These are phyloP conservation scores for Lecanosticta acicola DNA, from an alignment of 2,329 filamentous ascomycete species.

Conservation along the genomic window DNA sequence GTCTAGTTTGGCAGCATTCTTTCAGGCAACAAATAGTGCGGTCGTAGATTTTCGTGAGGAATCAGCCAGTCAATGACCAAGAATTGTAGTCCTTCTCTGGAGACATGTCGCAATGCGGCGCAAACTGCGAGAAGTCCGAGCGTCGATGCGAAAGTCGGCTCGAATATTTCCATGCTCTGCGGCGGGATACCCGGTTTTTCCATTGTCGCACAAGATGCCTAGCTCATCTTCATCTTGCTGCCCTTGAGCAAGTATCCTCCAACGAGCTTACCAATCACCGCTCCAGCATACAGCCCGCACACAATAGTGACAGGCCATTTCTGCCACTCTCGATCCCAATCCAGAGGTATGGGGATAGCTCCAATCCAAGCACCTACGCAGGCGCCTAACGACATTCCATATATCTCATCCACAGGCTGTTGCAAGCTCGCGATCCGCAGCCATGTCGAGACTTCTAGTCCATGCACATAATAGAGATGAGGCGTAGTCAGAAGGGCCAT, in stretches of 20 bases:
- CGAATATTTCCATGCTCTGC: too few relatives aligned
- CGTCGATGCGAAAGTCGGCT: too few relatives aligned
- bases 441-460: conserved; percentile 68
- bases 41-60: too few relatives aligned
- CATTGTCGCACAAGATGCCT: not conserved
- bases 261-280: conserved; percentile 61
- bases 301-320: conserved; percentile 93
- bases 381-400: conserved; percentile 73
- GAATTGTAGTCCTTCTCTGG: too few relatives aligned
- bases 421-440: conserved; percentile 61
- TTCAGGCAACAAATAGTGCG: too few relatives aligned
- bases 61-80: too few relatives aligned
- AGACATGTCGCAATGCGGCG: too few relatives aligned
- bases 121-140: too few relatives aligned
- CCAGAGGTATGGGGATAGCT: conserved; percentile 88
- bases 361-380: conserved; percentile 84
- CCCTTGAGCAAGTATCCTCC: conserved; percentile 48
- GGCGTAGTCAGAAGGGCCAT: conserved; percentile 72
- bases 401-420: conserved; percentile 74
- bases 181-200: too few relatives aligned
- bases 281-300: conserved; percentile 74
- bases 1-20: too few relatives aligned
- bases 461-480: conserved; percentile 79
- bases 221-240: conserved; percentile 25
- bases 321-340: conserved; percentile 99